Evolutionary conservation across 78 protist genomes (phyloP).

Genomic region (Polysphondylium violaceum): DNA sequence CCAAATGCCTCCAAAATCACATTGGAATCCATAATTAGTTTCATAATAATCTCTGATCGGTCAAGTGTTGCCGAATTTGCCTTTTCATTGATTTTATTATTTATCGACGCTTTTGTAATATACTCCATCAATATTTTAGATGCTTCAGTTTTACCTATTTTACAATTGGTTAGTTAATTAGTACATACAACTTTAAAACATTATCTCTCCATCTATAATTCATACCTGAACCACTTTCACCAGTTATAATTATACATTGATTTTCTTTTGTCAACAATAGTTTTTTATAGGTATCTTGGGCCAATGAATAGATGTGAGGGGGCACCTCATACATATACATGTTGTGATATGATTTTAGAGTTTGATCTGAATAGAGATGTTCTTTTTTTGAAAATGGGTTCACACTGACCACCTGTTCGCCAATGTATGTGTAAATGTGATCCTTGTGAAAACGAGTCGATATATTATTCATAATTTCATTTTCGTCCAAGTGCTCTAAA

Average conservation of each 20-base stretch:
- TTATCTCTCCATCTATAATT: not conserved
- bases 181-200: not conserved
- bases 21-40: constrained; percentile 85
- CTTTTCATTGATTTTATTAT: not conserved
- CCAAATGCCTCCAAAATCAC: constrained; percentile 96
- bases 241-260: constrained; percentile 93
- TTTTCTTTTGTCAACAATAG: constrained; percentile 30
- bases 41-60: constrained; percentile 66
- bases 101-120: constrained; percentile 82
- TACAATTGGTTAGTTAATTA: not conserved
- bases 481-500: constrained; percentile 26
- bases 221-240: constrained; percentile 91
- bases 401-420: constrained; percentile 61
- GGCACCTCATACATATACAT: constrained; percentile 70
- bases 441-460: constrained; percentile 9
- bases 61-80: constrained; percentile 25
- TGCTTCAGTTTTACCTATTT: constrained; percentile 91
- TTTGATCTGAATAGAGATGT: not conserved
- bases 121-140: constrained; percentile 91
- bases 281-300: constrained; percentile 82
- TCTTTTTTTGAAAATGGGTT: constrained; percentile 35
- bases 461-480: constrained; percentile 10
- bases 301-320: constrained; percentile 91
- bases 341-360: constrained; percentile 31
- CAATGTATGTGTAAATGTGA: constrained; percentile 46